Base-by-base conservation (phyloP, 345 rosid genomes). In the Salix udensis region DNA sequence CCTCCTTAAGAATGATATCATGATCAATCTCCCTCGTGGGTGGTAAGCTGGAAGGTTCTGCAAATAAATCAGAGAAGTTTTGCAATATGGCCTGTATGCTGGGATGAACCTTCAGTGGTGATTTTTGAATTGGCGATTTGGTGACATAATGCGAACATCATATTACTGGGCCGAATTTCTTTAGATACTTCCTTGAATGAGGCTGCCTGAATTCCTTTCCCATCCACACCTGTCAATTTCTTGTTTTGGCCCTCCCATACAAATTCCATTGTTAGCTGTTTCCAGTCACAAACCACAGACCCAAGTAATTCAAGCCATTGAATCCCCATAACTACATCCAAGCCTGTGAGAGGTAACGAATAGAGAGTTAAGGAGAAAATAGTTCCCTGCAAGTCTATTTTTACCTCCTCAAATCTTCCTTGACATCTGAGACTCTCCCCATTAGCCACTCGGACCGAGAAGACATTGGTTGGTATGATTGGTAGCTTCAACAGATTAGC, bases 211-310 rank as follows among this genome's bases (percentile, higher is more conserved):
- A 53, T 53, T 2, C 4, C n/a, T 71, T 28, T 12, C 3, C n/a
- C 74, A 11, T 30, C 71, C 5, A 46, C 14, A 16, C 71, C 78
- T 12, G 4, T n/a, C 64, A 75, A 75, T 40, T 15, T 75, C 16
- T 12, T 24, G 24, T 40, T 65, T 7, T 42, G 39, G 62, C 53
- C 39, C 14, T 30, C 26, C 67, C 55, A 76, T 4, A 3, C 0
- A n/a, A 76, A 76, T 16, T 69, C 66, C 67, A 76, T 76, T 1
- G 79, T 67, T 23, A 68, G 19, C 4, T 7, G 4, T 28, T 31
- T 50, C 74, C 16, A 71, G 21, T 28, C 40, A 31, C 74, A 46
- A 15, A 53, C 39, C 40, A 71, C 42, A 11, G 4, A 28, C 7
- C 74, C 65, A 4, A 50, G 15, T 30, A n/a, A 3, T 39, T 23